Evolutionary conservation across 345 rosid species (phyloP), one percentile per base, ranked within the genome.

Genomic region (Eutrema heterophyllum): DNA sequence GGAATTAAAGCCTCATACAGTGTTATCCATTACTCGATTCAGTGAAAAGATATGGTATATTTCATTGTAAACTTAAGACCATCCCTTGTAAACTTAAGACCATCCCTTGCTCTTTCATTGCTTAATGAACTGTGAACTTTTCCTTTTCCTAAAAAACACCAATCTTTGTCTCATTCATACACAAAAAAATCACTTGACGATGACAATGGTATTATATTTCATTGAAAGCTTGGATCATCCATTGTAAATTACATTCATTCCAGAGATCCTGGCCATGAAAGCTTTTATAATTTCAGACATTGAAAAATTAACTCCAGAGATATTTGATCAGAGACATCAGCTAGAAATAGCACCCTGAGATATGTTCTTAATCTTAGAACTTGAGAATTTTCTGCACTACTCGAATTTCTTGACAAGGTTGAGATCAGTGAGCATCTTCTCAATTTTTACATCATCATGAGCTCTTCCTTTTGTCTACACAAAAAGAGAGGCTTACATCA

Each of bases 391-490:
- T n/a, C 3, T 61, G 33, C 39, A 43, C 64, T 73, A 92, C 44
- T 95, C 99, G 16, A 95, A 92, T 78, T 85, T 89, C 88, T 95
- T 95, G 70, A 95, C 85, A 70, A 92, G 85, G 8, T 96, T 85
- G 33, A 95, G 78, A 75, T 95, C 98, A 50, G 82, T 86, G 82
- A 92, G 78, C 99, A 95, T 95, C 76, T 86, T 90, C 80, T 95
- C 97, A 41, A 95, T 92, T 0, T 91, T 91, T 62, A 87, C 96
- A 27, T 95, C 98, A 55, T 84, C 89, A 8, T 87, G 92, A 36
- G 86, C 87, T 56, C 98, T 86, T 43, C 98, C 99, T 77, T 83
- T 90, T 44, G 92, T 84, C 97, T 90, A 86, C 82, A 83, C 46
- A 67, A 48, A 4, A 62, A 58, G 29, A 70, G 12, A 73, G 50